Evolutionary conservation across 352 stramenopile species (phyloP), one percentile per base, ranked within the genome.

Genomic region (Phytophthora syringae): DNA sequence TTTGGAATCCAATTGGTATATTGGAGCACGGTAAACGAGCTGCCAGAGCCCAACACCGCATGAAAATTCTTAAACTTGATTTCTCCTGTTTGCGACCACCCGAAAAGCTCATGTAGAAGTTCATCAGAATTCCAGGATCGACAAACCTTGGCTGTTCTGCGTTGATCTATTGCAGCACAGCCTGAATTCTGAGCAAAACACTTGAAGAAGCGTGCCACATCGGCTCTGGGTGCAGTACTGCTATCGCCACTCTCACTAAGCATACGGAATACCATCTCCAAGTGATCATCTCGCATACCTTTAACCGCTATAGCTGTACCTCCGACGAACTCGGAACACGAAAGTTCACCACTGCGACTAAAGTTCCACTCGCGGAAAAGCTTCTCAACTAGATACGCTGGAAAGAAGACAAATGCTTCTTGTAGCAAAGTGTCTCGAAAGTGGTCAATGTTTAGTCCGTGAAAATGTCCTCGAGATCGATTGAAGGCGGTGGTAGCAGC

Each of bases 181-280:
- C 30, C 18, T 20, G 58, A 48, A 16, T 13, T 37, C 16, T 30
- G 18, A 24, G 40, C 50, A 36, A 60, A 7, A 22, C 30, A 67
- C 15, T 55, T 25, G 25, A 67, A 36, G 25, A 51, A 67, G 10
- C n/a, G 32, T 11, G 16, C 13, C 1, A 62, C 15, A 3, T 56
- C 44, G 18, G 42, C 48, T 30, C 21, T 62, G 34, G 25, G 39
- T 25, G 39, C 34, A 22, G 32, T 36, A 11, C 32, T 34, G 42
- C 21, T n/a, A 36, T 62, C 30, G 7, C 43, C 34, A 6, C 11
- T 49, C 9, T 18, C 9, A 34, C 68, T 66, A 55, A 82, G 73
- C 21, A 85, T 62, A 58, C 77, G 66, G 28, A 80, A 89, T 11
- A 75, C 51, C 37, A 84, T 77, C 22, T 36, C 42, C n/a, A 88